A percentile compares a stretch with the other conserved stretches of the same genome.
Conservation (phyloP, 768 basidiomycete genomes). For the Agrocybe praecox region DNA sequence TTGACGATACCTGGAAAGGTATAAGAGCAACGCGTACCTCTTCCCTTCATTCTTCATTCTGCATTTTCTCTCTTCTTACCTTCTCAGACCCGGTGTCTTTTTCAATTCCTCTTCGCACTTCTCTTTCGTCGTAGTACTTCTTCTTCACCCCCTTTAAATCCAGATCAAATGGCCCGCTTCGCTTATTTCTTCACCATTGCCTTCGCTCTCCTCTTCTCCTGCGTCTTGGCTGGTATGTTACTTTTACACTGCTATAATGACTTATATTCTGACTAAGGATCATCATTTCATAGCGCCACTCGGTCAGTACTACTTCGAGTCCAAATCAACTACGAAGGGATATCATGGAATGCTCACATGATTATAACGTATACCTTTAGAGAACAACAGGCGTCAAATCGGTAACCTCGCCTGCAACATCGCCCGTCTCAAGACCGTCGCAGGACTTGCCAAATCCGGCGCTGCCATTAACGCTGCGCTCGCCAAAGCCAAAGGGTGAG, state of each 20-base stretch:
- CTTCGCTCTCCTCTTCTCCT: constrained; percentile 9
- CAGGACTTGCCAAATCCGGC: constrained; percentile 13
- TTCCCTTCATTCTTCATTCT: background rate
- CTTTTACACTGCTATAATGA: background rate
- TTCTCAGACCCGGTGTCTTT: constrained; percentile 16
- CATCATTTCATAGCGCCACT: constrained; percentile 1
- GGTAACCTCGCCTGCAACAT: constrained; percentile 17
- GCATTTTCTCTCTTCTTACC: constrained; percentile 1
- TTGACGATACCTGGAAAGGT: background rate
- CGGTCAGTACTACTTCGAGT: constrained; percentile 1
- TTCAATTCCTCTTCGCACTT: constrained; percentile 2
- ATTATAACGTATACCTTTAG: background rate
- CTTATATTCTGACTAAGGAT: background rate
- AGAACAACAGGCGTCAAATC: constrained; percentile 13
- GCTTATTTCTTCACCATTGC: constrained; percentile 8
- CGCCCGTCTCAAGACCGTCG: constrained; percentile 16
- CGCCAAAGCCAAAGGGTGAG: constrained; percentile 11
- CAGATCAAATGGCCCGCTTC: constrained; percentile 13
- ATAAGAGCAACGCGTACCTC: background rate
- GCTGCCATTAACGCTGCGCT: constrained; percentile 8
- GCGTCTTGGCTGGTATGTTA: constrained; percentile 7
- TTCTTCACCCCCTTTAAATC: background rate
- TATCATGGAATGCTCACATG: too few relatives aligned
- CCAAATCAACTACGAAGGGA: too few relatives aligned
- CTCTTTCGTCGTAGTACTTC: background rate